A percentile compares a stretch with the other conserved stretches of the same genome.
phyloP scores from a whole-genome alignment of 345 rosid genomes.

The Populus nigra region DNA sequence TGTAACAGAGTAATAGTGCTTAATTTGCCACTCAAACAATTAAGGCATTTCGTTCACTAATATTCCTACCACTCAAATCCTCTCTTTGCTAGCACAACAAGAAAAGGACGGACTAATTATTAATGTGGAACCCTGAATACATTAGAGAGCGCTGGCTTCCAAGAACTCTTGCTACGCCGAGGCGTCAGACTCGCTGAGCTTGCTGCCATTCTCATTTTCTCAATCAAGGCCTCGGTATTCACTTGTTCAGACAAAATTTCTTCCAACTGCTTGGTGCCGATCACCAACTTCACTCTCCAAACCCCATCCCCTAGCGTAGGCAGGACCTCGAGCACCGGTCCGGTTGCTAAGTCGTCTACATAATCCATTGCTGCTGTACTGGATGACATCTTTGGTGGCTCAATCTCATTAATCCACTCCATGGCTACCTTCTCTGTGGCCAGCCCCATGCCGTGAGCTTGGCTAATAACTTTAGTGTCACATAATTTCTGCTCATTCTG shows the following conservation, averaged over 20 bases:
- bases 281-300: conserved; percentile 70
- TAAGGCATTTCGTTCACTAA: no score
- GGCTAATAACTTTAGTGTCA: not conserved
- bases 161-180: conserved; percentile 19
- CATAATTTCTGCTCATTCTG: conserved; percentile 5
- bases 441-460: not conserved
- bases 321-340: conserved; percentile 43
- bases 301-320: conserved; percentile 57
- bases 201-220: conserved; percentile 66
- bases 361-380: conserved; percentile 5
- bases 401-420: conserved; percentile 2
- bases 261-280: conserved; percentile 54
- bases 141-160: conserved; percentile 25
- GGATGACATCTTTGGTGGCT: conserved; percentile 20
- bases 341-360: conserved; percentile 24
- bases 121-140: conserved; percentile 26
- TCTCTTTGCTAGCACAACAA: no score
- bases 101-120: not conserved
- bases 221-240: conserved; percentile 64
- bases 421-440: conserved; percentile 8
- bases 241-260: conserved; percentile 64
- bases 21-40: no score
- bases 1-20: no score
- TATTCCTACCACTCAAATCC: no score
- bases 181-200: conserved; percentile 27